A percentile compares a stretch with the other conserved stretches of the same genome.
These are phyloP conservation scores for Picochlorum sp. DNA, from an alignment of 139 green algal genomes.

Conservation along the genomic window DNA sequence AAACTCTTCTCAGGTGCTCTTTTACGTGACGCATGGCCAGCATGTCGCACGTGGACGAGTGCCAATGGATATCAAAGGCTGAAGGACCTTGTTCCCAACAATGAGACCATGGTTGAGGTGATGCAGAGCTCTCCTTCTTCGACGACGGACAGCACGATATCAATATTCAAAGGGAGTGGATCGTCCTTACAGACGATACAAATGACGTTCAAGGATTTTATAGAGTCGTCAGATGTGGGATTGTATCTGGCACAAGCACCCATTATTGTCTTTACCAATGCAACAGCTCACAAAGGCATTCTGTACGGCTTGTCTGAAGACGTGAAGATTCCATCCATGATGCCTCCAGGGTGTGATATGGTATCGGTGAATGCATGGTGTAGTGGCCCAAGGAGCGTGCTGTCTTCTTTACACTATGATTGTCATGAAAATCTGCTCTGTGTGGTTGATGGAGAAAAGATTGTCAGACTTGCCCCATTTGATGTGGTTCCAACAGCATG, in stretches of 20 bases:
- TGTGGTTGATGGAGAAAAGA: slow-evolving; percentile 55
- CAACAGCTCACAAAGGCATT: slow-evolving; percentile 5
- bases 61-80: too few species aligned
- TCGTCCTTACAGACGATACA: neutral
- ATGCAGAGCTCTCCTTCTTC: too few species aligned
- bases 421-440: slow-evolving; percentile 71
- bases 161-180: too few species aligned
- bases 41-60: too few species aligned
- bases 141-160: too few species aligned
- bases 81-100: too few species aligned
- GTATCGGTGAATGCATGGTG: slow-evolving; percentile 4
- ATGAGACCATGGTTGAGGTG: too few species aligned
- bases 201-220: slow-evolving; percentile 1
- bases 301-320: slow-evolving; percentile 11
- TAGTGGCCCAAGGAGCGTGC: neutral
- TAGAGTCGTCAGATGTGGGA: neutral
- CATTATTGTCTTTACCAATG: slow-evolving; percentile 16
- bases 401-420: slow-evolving; percentile 64
- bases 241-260: slow-evolving; percentile 30
- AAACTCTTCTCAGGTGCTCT: too few species aligned
- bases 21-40: too few species aligned
- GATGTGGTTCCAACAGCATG: slow-evolving; percentile 15
- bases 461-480: slow-evolving; percentile 44
- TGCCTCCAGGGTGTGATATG: neutral
- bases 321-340: slow-evolving; percentile 1